phyloP scores from a whole-genome alignment of 2,329 filamentous ascomycete species.

The Aspergillus bombycis region DNA sequence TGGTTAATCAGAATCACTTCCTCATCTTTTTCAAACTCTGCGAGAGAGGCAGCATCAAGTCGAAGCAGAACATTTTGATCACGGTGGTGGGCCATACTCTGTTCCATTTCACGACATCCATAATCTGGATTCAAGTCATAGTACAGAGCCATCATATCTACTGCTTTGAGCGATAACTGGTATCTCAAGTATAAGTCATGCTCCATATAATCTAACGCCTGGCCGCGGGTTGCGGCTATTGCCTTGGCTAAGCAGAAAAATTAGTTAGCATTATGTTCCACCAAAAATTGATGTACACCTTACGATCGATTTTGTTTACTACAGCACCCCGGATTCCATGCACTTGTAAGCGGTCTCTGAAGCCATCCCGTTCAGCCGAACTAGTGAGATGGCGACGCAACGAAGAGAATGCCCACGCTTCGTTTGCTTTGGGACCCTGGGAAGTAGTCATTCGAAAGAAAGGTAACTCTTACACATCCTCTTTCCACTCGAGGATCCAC shows the following conservation, averaged over 20 bases:
- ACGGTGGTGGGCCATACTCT: conserved; percentile 26
- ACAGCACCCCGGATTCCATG: conserved; percentile 6
- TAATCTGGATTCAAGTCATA: conserved; percentile 24
- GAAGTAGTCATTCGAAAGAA: conserved; percentile 21
- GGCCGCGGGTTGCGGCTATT: conserved; percentile 16
- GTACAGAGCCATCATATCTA: conserved; percentile 25
- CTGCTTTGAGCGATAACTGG: conserved; percentile 19
- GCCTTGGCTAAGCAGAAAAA: conserved; percentile 12
- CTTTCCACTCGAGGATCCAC: conserved; percentile 20
- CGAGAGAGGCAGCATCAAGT: conserved; percentile 19
- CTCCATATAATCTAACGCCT: conserved; percentile 25
- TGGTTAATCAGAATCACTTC: conserved; percentile 21
- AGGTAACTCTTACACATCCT: conserved; percentile 8
- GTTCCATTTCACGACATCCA: conserved; percentile 24
- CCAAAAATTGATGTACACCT: neutral
- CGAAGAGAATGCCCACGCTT: conserved; percentile 20
- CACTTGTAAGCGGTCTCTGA: conserved; percentile 3
- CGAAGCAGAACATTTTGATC: conserved; percentile 22
- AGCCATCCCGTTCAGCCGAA: conserved; percentile 3
- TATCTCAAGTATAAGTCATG: conserved; percentile 26
- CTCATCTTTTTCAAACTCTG: conserved; percentile 16
- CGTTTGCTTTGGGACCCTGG: conserved; percentile 9
- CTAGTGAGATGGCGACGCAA: conserved; percentile 11
- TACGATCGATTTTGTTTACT: conserved; percentile 12
- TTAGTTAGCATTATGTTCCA: neutral